Base-by-base conservation (phyloP, 371 early-diverging fungal genomes). In the Mucor velutinosus region DNA sequence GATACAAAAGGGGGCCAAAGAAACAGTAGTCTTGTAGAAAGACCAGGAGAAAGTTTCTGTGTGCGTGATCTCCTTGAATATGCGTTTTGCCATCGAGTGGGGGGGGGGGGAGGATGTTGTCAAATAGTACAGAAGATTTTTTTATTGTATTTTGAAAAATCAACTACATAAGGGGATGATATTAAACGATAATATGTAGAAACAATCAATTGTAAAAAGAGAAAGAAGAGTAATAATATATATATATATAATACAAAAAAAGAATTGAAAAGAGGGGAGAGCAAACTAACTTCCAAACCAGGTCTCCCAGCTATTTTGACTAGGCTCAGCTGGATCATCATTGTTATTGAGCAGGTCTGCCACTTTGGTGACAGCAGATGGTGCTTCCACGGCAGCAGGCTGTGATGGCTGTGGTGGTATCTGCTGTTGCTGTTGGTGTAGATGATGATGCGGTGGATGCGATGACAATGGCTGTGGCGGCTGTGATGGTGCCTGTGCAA, bases 291-390 rank as follows among this genome's bases (percentile, higher is more conserved):
- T 53, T 60, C 75, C 77, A 76, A 83, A 83, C 83, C 83, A 83
- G 35, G 83, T 76, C 68, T 83, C 79, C 83, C 83, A 83, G 53
- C 72, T 79, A 41, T 70, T 73, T 66, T 72, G 75, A 61, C 74
- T 77, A 39, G 75, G 71, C 30, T 83, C 79, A 21, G 78, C 62
- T n/a, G 83, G 75, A 41, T 83, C 83, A 60, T 83, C 83, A 63
- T 71, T 83, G 27, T 53, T 53, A 47, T 83, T 83, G 19, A 83
- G 71, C 39, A 83, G 55, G 65, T 83, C 83, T 29, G 83, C 77
- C 15, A 83, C 83, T 47, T 79, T 80, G 2, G 83, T 83, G 2
- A 83, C 83, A 21, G 71, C 73, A 21, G 75, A 70, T 2, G 76
- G 69, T 55, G 61, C 43, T 5, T 55, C 37, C 7, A 62, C 30